phyloP scores from a whole-genome alignment of 2,329 filamentous ascomycete species.

The Ceratocystis destructans region DNA sequence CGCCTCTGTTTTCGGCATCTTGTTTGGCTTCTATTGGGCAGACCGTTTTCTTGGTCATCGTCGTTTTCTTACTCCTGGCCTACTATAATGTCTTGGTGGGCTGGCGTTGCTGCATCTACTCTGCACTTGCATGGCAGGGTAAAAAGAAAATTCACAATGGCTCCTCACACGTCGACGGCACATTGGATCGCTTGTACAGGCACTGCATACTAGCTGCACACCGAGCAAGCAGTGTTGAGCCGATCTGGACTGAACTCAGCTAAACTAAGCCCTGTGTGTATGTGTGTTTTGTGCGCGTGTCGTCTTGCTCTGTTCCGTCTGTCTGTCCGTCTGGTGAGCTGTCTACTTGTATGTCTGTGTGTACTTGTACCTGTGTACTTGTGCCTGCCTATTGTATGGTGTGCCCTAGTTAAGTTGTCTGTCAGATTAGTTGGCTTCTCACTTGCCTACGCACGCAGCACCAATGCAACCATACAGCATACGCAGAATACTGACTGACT shows the following conservation, averaged over 20 bases:
- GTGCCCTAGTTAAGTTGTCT: too few species aligned
- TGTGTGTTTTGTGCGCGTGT: background rate
- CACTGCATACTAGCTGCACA: background rate
- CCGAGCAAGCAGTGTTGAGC: background rate
- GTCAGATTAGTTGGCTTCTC: background rate
- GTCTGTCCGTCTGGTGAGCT: background rate
- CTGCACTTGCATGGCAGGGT: background rate
- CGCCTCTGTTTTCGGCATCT: background rate
- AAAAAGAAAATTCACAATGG: background rate
- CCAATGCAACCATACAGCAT: conserved; percentile 14
- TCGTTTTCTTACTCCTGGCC: background rate
- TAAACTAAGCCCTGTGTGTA: background rate
- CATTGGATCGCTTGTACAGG: background rate
- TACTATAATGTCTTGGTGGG: background rate
- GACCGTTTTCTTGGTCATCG: background rate
- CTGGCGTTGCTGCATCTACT: conserved; percentile 2
- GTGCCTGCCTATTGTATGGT: too few species aligned
- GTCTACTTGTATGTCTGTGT: background rate
- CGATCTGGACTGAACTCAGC: too few species aligned
- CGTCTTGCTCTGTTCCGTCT: background rate
- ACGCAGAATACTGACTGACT: conserved; percentile 16
- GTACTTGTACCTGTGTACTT: background rate
- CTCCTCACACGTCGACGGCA: background rate
- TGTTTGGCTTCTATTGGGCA: background rate
- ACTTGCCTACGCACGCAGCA: background rate